phyloP scores from a whole-genome alignment of 1,284 basidiomycete genomes.

The Boletellus deceptivus region DNA sequence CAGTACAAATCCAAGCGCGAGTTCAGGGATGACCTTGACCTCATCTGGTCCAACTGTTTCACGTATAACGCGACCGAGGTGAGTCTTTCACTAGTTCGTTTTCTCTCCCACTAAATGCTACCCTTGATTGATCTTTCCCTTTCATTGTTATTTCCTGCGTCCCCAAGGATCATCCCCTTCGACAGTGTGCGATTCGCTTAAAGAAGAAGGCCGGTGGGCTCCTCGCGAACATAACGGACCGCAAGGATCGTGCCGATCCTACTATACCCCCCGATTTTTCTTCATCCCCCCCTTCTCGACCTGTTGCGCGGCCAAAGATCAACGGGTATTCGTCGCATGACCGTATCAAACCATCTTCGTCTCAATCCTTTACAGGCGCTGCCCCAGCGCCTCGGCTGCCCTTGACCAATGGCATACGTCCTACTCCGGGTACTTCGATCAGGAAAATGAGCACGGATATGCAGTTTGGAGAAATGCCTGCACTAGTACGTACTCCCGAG shows the following conservation, averaged over 20 bases:
- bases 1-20: constrained; percentile 92
- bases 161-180: constrained; percentile 67
- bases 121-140: background rate
- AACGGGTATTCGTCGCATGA: constrained; percentile 28
- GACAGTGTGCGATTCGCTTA: constrained; percentile 74
- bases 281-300: constrained; percentile 18
- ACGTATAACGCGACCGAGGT: constrained; percentile 91
- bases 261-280: constrained; percentile 37
- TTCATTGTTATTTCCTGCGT: constrained; percentile 29
- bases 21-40: constrained; percentile 90
- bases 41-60: constrained; percentile 97
- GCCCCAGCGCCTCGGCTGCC: constrained; percentile 13
- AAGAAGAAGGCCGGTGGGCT: constrained; percentile 79
- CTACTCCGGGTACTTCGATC: constrained; percentile 3
- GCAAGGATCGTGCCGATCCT: constrained; percentile 73
- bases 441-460: constrained; percentile 34
- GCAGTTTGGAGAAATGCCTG: constrained; percentile 63
- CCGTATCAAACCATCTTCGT: constrained; percentile 12
- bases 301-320: constrained; percentile 30
- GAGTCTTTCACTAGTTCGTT: constrained; percentile 27
- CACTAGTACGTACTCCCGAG: constrained; percentile 74
- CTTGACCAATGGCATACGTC: constrained; percentile 19
- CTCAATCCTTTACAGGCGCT: constrained; percentile 8
- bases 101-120: background rate
- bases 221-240: constrained; percentile 86